phyloP scores from a whole-genome alignment of 257 asterid genomes.

The Nicotiana paniculata region DNA sequence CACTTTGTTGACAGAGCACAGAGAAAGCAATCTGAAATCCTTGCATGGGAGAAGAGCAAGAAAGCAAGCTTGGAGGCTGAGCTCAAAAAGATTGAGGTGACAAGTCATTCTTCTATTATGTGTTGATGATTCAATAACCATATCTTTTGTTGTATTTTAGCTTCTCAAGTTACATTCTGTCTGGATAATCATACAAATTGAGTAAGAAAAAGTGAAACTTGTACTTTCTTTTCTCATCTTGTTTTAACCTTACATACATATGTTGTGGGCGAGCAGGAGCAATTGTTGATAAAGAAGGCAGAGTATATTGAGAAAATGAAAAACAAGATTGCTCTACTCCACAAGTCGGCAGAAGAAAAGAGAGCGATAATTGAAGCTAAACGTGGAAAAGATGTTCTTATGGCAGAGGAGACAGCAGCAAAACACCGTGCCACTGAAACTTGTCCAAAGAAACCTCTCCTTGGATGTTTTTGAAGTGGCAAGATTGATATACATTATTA shows the following conservation, averaged over 20 bases:
- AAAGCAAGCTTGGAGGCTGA: conserved; percentile 85
- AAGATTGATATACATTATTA: conserved; percentile 1
- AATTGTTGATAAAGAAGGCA: conserved; percentile 76
- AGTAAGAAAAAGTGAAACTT: not conserved
- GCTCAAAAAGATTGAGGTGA: conserved; percentile 80
- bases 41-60: conserved; percentile 94
- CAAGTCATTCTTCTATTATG: not conserved
- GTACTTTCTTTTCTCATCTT: not conserved
- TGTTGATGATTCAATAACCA: not conserved
- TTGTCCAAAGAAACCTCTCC: conserved; percentile 64
- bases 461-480: conserved; percentile 53
- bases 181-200: not conserved
- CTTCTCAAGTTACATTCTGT: not conserved
- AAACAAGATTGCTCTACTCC: conserved; percentile 69
- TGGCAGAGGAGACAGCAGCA: conserved; percentile 86
- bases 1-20: conserved; percentile 54
- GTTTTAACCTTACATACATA: not conserved
- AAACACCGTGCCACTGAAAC: conserved; percentile 79
- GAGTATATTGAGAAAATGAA: conserved; percentile 60
- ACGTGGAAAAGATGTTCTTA: conserved; percentile 81
- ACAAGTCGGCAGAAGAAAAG: conserved; percentile 79
- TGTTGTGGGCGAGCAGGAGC: conserved; percentile 37
- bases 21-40: conserved; percentile 52
- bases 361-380: conserved; percentile 60
- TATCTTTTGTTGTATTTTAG: not conserved